phyloP scores from a whole-genome alignment of 2,329 filamentous ascomycete species.

The Penicillium sp. region DNA sequence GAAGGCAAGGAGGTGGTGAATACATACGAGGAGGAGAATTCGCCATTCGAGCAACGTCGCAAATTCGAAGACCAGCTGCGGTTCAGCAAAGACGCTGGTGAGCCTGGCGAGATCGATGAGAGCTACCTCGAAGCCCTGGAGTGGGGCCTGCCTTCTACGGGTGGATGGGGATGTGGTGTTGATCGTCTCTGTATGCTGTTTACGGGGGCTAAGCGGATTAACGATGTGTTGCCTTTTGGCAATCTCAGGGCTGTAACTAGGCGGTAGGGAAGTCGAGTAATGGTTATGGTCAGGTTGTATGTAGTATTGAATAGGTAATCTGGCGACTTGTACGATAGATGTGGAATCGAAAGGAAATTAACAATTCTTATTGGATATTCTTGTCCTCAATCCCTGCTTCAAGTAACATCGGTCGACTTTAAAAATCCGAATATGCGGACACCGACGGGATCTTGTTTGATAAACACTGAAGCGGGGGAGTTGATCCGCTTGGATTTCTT shows the following conservation, averaged over 20 bases:
- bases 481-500: constrained; percentile 1
- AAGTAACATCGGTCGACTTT: neutral
- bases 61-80: constrained; percentile 68
- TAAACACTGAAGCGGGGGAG: constrained; percentile 10
- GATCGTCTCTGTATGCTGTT: constrained; percentile 92
- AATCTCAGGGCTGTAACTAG: constrained; percentile 59
- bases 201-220: constrained; percentile 71
- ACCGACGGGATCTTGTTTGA: neutral
- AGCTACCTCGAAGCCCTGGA: constrained; percentile 80
- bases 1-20: constrained; percentile 80
- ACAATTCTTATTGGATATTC: neutral
- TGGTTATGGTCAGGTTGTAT: neutral
- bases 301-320: constrained; percentile 7
- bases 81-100: constrained; percentile 48
- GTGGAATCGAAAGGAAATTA: constrained; percentile 1
- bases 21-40: constrained; percentile 98
- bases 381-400: neutral
- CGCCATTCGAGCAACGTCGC: constrained; percentile 74
- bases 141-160: constrained; percentile 89
- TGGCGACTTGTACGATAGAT: constrained; percentile 9
- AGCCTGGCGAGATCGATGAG: constrained; percentile 61
- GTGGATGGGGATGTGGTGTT: constrained; percentile 92
- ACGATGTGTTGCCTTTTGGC: constrained; percentile 84
- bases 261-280: constrained; percentile 11
- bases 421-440: constrained; percentile 1